phyloP scores from a whole-genome alignment of 805 yeast genomes.

The Torulaspora gathmanii region DNA sequence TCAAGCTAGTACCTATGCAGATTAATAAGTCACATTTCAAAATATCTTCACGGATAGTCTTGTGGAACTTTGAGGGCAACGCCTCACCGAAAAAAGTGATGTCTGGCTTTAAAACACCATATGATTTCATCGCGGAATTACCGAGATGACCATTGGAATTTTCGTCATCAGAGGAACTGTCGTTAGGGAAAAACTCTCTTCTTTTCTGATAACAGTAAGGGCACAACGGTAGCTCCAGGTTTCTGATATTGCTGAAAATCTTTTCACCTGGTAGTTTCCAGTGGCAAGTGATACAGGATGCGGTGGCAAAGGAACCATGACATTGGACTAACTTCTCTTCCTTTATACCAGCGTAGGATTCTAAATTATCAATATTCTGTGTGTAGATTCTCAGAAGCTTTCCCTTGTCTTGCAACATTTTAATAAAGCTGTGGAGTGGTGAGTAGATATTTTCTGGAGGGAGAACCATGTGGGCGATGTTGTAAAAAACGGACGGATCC shows the following conservation, averaged over 20 bases:
- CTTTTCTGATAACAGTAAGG: slow-evolving; percentile 55
- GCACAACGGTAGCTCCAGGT: slow-evolving; percentile 63
- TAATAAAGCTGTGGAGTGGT: slow-evolving; percentile 78
- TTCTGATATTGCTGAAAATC: slow-evolving; percentile 55
- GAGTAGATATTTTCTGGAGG: slow-evolving; percentile 67
- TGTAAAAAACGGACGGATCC: slow-evolving; percentile 76
- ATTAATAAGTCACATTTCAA: slow-evolving; percentile 68
- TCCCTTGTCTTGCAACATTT: slow-evolving; percentile 64
- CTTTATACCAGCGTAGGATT: slow-evolving; percentile 69
- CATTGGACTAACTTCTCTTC: slow-evolving; percentile 74
- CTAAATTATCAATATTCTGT: slow-evolving; percentile 85
- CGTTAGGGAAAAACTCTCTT: slow-evolving; percentile 30
- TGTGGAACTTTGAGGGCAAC: slow-evolving; percentile 66
- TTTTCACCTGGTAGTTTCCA: slow-evolving; percentile 60
- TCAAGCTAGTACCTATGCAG: slow-evolving; percentile 85
- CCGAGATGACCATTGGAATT: slow-evolving; percentile 2
- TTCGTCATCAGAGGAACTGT: slow-evolving; percentile 11
- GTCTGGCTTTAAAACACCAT: slow-evolving; percentile 87
- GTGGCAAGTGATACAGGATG: slow-evolving; percentile 76
- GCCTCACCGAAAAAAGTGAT: slow-evolving; percentile 89
- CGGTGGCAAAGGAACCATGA: slow-evolving; percentile 88
- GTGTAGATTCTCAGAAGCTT: slow-evolving; percentile 81
- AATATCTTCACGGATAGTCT: slow-evolving; percentile 54
- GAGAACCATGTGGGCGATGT: slow-evolving; percentile 78
- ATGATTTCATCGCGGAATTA: slow-evolving; percentile 42